phyloP scores from a whole-genome alignment of 2,329 filamentous ascomycete species.

The Monilinia polystroma region DNA sequence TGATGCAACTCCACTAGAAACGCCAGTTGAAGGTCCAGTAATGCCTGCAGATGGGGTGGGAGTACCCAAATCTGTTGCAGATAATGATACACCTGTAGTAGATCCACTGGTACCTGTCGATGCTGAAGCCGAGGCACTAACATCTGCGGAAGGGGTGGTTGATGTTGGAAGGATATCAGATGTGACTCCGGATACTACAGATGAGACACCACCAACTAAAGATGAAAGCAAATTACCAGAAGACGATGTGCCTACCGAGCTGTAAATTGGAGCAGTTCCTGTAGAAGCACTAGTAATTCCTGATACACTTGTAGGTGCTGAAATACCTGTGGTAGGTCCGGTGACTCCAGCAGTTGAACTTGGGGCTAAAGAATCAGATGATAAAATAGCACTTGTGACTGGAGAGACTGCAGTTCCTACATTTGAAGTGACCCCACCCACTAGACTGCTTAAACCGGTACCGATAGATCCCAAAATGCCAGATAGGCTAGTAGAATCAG shows the following conservation, averaged over 20 bases:
- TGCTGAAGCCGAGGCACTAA: no score
- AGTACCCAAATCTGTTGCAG: no score
- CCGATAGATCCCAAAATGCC: constrained; percentile 16
- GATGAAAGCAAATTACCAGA: constrained; percentile 3
- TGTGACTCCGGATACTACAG: constrained; percentile 5
- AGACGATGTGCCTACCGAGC: background rate
- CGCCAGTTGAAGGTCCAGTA: background rate
- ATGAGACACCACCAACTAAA: constrained; percentile 7
- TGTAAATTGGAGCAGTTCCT: constrained; percentile 1
- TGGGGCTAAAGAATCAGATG: background rate
- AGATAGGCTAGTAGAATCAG: background rate
- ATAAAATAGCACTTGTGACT: constrained; percentile 19
- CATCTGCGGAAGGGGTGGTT: background rate
- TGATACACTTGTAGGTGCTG: background rate
- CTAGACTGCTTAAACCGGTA: background rate
- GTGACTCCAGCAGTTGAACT: constrained; percentile 1
- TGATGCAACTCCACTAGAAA: background rate
- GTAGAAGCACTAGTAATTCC: constrained; percentile 9
- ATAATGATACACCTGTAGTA: no score
- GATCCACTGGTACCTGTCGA: no score
- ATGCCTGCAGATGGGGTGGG: background rate
- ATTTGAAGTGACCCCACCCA: constrained; percentile 11
- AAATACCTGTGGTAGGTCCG: constrained; percentile 6
- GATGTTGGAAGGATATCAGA: constrained; percentile 17
- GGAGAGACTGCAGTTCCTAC: constrained; percentile 18